phyloP scores from a whole-genome alignment of 768 basidiomycete genomes.

The Cantharellus anzutake region DNA sequence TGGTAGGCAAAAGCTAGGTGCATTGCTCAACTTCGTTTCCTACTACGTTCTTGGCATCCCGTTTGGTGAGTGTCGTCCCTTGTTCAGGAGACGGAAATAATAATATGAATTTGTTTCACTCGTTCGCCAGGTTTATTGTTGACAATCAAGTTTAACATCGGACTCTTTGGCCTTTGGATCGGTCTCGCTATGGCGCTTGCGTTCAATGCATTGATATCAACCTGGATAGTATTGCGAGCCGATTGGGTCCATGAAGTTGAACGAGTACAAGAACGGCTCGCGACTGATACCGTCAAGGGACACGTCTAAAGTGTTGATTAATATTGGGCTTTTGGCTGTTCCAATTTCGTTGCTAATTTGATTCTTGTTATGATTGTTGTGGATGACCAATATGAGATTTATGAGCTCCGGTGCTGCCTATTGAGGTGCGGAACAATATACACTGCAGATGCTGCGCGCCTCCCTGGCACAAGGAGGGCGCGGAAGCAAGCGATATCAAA shows the following conservation, averaged over 20 bases:
- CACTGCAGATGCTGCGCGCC: no score
- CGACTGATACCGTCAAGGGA: slow-evolving; percentile 1
- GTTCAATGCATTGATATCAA: slow-evolving; percentile 35
- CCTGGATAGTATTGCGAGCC: slow-evolving; percentile 32
- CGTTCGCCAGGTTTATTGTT: slow-evolving; percentile 43
- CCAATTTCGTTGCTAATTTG: no score
- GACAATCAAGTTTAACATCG: slow-evolving; percentile 38
- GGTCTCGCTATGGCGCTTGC: slow-evolving; percentile 54
- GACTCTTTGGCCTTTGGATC: slow-evolving; percentile 64
- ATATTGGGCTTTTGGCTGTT: no score
- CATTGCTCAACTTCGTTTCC: slow-evolving; percentile 59
- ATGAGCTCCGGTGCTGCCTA: no score
- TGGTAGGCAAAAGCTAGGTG: slow-evolving; percentile 66
- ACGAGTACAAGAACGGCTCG: slow-evolving; percentile 27
- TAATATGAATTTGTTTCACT: not conserved
- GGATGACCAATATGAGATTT: no score
- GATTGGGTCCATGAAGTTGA: slow-evolving; percentile 54
- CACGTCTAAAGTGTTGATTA: not conserved
- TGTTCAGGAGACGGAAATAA: not conserved
- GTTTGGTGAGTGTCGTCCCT: not conserved
- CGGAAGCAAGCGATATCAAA: no score
- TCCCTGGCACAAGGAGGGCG: no score
- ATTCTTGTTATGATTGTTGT: no score
- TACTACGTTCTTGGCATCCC: slow-evolving; percentile 52
- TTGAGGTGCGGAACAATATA: no score